phyloP scores from a whole-genome alignment of 2,329 filamentous ascomycete genomes.

The Penicillium sp. region DNA sequence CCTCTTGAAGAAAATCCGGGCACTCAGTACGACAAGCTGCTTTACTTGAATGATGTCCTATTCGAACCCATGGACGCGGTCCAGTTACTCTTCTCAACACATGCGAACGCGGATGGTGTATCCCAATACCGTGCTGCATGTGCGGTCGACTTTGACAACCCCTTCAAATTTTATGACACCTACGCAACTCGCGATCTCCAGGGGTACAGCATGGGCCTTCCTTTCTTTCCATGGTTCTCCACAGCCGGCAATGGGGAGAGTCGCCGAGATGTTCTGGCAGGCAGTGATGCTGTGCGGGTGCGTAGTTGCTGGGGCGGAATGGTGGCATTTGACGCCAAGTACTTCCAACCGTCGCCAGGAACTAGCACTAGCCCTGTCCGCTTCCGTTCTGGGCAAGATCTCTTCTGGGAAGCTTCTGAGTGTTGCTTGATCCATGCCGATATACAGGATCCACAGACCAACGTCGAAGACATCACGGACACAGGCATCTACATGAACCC shows the following conservation, averaged over 20 bases:
- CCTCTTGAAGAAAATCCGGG: constrained; percentile 52
- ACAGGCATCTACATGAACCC: constrained; percentile 69
- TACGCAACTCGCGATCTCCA: constrained; percentile 68
- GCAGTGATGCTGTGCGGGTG: constrained; percentile 59
- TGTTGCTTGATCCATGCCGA: constrained; percentile 57
- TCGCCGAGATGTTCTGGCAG: constrained; percentile 57
- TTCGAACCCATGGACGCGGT: constrained; percentile 56
- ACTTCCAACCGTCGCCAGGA: constrained; percentile 38
- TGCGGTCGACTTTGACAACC: constrained; percentile 67
- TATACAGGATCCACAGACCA: constrained; percentile 36
- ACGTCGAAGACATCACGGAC: constrained; percentile 36
- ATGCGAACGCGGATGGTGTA: constrained; percentile 49
- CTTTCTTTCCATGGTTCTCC: constrained; percentile 69
- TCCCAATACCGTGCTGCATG: constrained; percentile 64
- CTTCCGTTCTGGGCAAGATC: constrained; percentile 56
- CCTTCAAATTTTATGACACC: constrained; percentile 71
- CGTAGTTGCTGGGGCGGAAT: constrained; percentile 74
- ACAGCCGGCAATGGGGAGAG: constrained; percentile 47
- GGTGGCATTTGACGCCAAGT: constrained; percentile 49
- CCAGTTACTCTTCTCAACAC: constrained; percentile 59
- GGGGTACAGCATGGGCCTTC: constrained; percentile 62
- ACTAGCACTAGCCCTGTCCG: constrained; percentile 40
- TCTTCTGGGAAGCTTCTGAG: constrained; percentile 60
- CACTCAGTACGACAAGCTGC: constrained; percentile 50
- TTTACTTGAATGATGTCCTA: constrained; percentile 64